Base-by-base conservation (phyloP, 2,329 filamentous ascomycete species). In the Fusarium sarcochroum region DNA sequence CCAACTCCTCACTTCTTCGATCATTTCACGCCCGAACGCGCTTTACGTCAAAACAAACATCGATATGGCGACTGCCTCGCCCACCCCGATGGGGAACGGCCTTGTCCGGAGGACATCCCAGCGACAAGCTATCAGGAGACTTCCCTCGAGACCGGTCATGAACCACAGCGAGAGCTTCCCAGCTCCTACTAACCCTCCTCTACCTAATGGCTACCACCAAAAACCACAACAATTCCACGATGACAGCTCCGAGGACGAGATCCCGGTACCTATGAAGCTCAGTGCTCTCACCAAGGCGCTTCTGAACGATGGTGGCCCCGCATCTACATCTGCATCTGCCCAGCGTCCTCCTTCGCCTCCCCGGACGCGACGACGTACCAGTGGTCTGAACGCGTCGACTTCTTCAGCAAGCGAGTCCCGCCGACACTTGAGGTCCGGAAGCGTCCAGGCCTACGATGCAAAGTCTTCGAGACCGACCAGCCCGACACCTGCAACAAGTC, bases 221-320 rank as follows among this genome's bases (percentile, higher is more conserved):
- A 78, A 83, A 55, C 83, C 83, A 60, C 82, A 83, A 47, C 85
- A 78, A 60, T 90, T 78, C 62, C 69, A 77, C 70, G 90, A 93
- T 73, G 94, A 97, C 76, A 97, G 93, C 83, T 97, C 94, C 23
- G 95, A 98, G 80, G 95, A 98, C 75, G 95, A 98, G 80, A 93
- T 97, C 27, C 92, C 92, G 17, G 91, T 93, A 71, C 94, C 94
- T 73, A 93, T 96, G 88, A 97, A 96, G 82, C 91, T 98, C 77
- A 98, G 94, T 77, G 94, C 94, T 73, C 88, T 96, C 70, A 97
- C 95, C 48, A 95, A 96, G 76, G 94, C 93, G 20, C 84, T 98
- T 17, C 85, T 98, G 23, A 88, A 89, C 58, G 88, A 90, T 62
- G 87, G 87, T 42, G 85, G 82, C 5, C 85, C 87, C 10, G 83